Conservation (phyloP, 2,329 filamentous ascomycete species). For the Arthroderma sp. region DNA sequence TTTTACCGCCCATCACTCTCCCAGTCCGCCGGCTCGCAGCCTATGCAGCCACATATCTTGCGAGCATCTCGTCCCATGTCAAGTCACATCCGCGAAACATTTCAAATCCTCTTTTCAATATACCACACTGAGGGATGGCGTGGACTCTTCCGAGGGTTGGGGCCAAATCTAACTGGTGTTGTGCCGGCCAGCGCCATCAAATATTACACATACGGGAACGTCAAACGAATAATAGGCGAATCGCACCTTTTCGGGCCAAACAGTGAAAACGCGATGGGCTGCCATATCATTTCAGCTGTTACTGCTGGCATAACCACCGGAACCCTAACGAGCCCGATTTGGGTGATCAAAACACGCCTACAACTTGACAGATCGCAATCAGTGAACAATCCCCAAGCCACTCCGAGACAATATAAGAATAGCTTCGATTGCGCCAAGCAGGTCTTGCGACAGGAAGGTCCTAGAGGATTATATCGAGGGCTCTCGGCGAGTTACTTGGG, state of each 20-base stretch:
- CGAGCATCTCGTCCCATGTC: neutral
- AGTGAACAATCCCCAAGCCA: conserved; percentile 30
- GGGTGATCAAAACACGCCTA: conserved; percentile 86
- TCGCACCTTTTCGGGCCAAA: neutral
- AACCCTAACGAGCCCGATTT: conserved; percentile 90
- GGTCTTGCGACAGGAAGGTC: conserved; percentile 66
- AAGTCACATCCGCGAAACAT: conserved; percentile 65
- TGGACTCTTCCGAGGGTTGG: conserved; percentile 84
- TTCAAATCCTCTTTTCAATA: conserved; percentile 72
- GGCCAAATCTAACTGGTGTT: conserved; percentile 79
- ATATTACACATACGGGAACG: conserved; percentile 87
- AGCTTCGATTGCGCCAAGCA: conserved; percentile 77
- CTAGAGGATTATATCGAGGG: conserved; percentile 73
- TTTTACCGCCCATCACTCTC: conserved; percentile 76
- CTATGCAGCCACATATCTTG: neutral
- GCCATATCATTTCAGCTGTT: conserved; percentile 66
- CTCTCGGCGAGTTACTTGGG: conserved; percentile 85
- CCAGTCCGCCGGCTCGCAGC: neutral
- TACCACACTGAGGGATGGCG: conserved; percentile 70
- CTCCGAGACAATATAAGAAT: conserved; percentile 63
- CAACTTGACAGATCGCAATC: conserved; percentile 82
- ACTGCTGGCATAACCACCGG: conserved; percentile 72
- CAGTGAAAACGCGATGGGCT: conserved; percentile 48
- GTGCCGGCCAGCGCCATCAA: conserved; percentile 85
- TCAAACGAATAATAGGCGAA: conserved; percentile 52